Conservation (phyloP, 768 basidiomycete species). For the Tylopilus vinaceipallidus region DNA sequence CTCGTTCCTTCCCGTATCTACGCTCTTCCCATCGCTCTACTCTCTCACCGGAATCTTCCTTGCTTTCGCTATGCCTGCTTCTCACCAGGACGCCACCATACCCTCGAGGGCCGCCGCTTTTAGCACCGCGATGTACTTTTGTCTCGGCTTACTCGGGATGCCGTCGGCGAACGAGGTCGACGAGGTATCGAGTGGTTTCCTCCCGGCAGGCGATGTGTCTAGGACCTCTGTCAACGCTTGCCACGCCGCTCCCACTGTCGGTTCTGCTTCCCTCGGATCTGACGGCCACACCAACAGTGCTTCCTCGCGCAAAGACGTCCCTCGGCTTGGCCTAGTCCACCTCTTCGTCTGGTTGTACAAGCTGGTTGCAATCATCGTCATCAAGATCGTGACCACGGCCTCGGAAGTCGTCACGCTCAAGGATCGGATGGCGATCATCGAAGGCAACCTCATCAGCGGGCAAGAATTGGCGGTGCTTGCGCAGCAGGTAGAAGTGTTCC, state of each 20-base stretch:
- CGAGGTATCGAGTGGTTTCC: not conserved
- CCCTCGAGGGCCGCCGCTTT: slow-evolving; percentile 1
- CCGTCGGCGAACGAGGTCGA: not conserved
- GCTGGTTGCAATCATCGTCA: slow-evolving; percentile 1
- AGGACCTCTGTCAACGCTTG: no score
- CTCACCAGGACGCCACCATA: not conserved
- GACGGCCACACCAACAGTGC: not conserved
- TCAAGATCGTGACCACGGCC: slow-evolving; percentile 2
- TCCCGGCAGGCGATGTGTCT: not conserved
- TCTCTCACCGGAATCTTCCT: not conserved
- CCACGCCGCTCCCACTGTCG: not conserved
- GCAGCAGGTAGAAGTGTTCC: slow-evolving; percentile 9
- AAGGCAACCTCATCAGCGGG: not conserved
- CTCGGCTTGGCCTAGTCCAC: not conserved
- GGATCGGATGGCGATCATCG: slow-evolving; percentile 17
- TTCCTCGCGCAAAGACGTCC: not conserved
- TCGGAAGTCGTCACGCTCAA: slow-evolving; percentile 16
- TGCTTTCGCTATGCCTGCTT: slow-evolving; percentile 4
- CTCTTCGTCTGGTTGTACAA: slow-evolving; percentile 9
- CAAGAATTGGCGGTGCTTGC: slow-evolving; percentile 4
- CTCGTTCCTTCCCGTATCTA: not conserved
- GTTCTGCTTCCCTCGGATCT: not conserved
- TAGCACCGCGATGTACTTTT: not conserved
- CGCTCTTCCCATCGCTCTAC: not conserved
- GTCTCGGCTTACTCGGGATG: not conserved